Conservation (phyloP, 2,329 filamentous ascomycete species). For the Curvularia hawaiiensis region DNA sequence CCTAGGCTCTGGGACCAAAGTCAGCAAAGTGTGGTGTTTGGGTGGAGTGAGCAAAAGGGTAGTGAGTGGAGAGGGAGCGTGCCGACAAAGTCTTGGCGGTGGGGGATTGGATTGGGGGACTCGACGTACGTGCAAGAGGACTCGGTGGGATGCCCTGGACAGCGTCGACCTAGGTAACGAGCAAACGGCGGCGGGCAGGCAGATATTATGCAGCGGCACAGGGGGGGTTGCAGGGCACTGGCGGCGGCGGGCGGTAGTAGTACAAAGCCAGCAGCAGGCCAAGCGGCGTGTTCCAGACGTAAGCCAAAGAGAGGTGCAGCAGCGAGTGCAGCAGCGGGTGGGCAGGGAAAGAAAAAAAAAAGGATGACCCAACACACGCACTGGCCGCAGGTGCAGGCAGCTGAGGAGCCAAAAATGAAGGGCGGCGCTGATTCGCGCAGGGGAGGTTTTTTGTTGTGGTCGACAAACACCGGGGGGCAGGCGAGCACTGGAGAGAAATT, state of each 20-base stretch:
- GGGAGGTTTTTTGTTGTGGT: constrained; percentile 11
- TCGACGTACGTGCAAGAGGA: constrained; percentile 27
- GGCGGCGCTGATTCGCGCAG: constrained; percentile 22
- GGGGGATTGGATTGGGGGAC: constrained; percentile 17
- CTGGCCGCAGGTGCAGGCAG: constrained; percentile 30
- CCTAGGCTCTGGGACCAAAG: constrained; percentile 24
- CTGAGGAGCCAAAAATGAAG: constrained; percentile 21
- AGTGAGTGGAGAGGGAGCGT: constrained; percentile 5
- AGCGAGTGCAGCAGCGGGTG: constrained; percentile 31
- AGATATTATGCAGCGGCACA: constrained; percentile 45
- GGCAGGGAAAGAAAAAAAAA: constrained; percentile 26
- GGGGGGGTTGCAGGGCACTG: constrained; percentile 38
- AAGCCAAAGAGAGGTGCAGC: constrained; percentile 40
- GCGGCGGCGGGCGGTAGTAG: constrained; percentile 25
- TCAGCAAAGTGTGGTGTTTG: constrained; percentile 24
- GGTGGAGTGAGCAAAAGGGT: constrained; percentile 7
- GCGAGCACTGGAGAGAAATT: constrained; percentile 28
- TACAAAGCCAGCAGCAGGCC: constrained; percentile 32
- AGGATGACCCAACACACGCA: constrained; percentile 27
- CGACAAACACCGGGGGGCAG: constrained; percentile 18
- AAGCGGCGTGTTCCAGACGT: constrained; percentile 28
- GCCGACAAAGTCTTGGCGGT: constrained; percentile 20
- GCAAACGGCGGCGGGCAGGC: constrained; percentile 27
- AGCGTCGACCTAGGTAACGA: constrained; percentile 37
- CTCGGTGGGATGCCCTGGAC: constrained; percentile 36